Evolutionary conservation across 2,329 filamentous ascomycete genomes (phyloP).

Genomic region (Aspergillus thermomutatus): DNA sequence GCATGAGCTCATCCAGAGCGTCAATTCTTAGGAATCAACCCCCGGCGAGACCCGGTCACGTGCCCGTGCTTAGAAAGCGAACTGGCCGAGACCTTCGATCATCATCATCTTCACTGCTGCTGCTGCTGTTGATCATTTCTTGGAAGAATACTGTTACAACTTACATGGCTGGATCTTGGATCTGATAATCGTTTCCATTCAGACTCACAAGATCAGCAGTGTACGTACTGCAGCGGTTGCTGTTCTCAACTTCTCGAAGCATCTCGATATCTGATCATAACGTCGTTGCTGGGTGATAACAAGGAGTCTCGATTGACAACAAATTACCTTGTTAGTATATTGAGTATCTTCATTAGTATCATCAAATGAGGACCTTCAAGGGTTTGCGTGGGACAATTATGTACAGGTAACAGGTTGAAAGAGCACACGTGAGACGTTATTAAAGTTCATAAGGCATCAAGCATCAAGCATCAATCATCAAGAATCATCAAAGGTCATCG

Average conservation of each 20-base stretch:
- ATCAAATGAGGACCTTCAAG: too few species aligned
- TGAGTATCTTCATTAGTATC: too few species aligned
- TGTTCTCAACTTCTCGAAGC: background rate
- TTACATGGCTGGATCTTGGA: background rate
- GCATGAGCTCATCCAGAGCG: background rate
- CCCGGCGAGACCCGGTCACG: constrained; percentile 17
- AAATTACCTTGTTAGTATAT: too few species aligned
- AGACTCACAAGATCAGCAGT: background rate
- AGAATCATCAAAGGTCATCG: constrained; percentile 10
- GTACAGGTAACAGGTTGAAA: background rate
- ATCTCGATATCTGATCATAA: background rate
- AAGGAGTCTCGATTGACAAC: too few species aligned
- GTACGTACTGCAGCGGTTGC: background rate
- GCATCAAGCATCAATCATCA: constrained; percentile 6
- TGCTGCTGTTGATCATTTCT: too few species aligned
- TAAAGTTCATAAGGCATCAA: background rate
- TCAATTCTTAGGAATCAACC: constrained; percentile 7
- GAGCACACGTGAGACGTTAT: background rate
- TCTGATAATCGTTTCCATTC: background rate
- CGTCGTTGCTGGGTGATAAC: too few species aligned
- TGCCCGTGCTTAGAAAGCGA: constrained; percentile 14
- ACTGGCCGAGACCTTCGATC: constrained; percentile 18
- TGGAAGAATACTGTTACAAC: background rate
- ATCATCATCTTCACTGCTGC: constrained; percentile 6
- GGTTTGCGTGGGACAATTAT: background rate